Conservation (phyloP, 257 asterid species). For the Linaria vulgaris region DNA sequence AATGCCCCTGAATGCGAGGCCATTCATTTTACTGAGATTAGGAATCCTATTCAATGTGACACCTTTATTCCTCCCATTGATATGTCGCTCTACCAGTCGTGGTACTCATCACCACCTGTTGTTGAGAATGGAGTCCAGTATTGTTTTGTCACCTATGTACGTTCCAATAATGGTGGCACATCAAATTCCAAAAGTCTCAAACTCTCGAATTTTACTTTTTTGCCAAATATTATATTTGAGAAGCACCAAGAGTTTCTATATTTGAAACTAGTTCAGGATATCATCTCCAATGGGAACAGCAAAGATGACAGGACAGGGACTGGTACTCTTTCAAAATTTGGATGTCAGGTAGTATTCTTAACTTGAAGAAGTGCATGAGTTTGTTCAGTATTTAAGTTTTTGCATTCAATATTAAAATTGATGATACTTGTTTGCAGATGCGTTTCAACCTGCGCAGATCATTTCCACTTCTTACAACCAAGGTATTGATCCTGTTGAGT, state of each 20-base stretch:
- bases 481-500: conserved; percentile 43
- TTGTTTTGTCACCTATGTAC: conserved; percentile 74
- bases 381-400: too few relatives aligned
- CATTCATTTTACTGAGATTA: conserved; percentile 80
- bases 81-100: conserved; percentile 67
- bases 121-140: conserved; percentile 58
- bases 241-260: conserved; percentile 85
- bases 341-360: conserved; percentile 84
- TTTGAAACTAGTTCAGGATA: conserved; percentile 78
- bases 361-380: background rate
- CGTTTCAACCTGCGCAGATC: conserved; percentile 82
- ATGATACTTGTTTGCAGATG: conserved; percentile 55
- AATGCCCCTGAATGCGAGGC: conserved; percentile 83
- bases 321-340: conserved; percentile 90
- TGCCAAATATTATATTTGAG: conserved; percentile 74
- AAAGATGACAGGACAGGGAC: conserved; percentile 94
- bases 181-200: conserved; percentile 37
- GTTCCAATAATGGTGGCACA: conserved; percentile 35
- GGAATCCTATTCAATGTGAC: conserved; percentile 66
- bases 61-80: conserved; percentile 81
- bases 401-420: conserved; percentile 11
- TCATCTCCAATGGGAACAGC: conserved; percentile 62
- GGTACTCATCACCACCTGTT: conserved; percentile 73
- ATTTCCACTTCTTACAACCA: conserved; percentile 94
- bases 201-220: conserved; percentile 51